Percentiles rank a stretch among this genome's conserved stretches.
These are phyloP conservation scores for Alternaria sp. DNA, from an alignment of 2,329 filamentous ascomycete species.

Conservation along the genomic window DNA sequence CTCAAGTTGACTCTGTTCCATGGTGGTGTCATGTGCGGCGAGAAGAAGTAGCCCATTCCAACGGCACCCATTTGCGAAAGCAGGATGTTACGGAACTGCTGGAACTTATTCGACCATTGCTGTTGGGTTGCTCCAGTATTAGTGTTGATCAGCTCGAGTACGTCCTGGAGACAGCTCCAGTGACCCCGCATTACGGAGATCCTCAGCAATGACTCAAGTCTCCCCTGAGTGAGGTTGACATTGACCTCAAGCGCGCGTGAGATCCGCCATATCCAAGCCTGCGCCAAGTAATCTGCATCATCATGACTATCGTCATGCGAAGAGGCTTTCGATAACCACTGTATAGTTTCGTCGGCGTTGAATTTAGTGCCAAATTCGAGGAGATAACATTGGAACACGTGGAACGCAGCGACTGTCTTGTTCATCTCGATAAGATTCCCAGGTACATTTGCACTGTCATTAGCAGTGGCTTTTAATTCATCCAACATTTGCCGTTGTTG, in stretches of 20 bases:
- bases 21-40: background rate
- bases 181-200: too few species aligned
- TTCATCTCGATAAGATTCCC: background rate
- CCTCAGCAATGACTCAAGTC: too few species aligned
- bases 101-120: background rate
- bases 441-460: too few species aligned
- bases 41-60: background rate
- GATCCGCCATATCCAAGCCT: conserved; percentile 20
- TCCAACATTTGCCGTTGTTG: too few species aligned
- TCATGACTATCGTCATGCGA: conserved; percentile 15
- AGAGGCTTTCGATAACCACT: conserved; percentile 2
- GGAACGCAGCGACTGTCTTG: background rate
- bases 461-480: too few species aligned
- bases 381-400: background rate
- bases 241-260: background rate
- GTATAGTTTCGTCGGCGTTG: background rate
- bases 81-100: background rate
- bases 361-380: background rate
- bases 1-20: background rate
- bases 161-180: too few species aligned
- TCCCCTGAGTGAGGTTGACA: background rate
- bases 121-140: too few species aligned
- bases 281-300: conserved; percentile 12
- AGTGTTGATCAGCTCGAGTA: too few species aligned
- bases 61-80: background rate